phyloP scores from a whole-genome alignment of 2,329 filamentous ascomycete species.

The Bipolaris gigantea region DNA sequence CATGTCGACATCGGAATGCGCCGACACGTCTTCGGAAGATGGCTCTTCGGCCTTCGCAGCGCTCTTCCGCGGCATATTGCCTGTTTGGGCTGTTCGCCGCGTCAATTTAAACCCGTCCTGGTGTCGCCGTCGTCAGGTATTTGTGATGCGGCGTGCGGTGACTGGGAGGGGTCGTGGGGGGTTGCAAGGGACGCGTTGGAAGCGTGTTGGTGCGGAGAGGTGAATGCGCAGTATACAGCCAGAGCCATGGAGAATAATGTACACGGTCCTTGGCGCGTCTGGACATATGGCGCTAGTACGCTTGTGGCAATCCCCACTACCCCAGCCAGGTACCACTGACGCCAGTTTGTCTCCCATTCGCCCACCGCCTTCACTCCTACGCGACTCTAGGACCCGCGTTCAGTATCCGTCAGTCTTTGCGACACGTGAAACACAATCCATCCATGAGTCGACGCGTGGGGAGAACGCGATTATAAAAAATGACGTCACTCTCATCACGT shows the following conservation, averaged over 20 bases:
- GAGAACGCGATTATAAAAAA: too few relatives aligned
- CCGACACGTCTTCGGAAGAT: constrained; percentile 43
- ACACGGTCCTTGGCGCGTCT: constrained; percentile 11
- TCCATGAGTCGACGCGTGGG: too few relatives aligned
- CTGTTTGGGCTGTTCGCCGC: constrained; percentile 40
- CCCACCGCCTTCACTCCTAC: not conserved
- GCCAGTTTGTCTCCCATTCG: not conserved
- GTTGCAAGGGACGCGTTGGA: constrained; percentile 7
- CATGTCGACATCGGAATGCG: constrained; percentile 46
- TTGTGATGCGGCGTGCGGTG: not conserved
- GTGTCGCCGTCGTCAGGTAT: not conserved
- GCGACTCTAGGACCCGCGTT: not conserved
- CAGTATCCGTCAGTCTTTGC: too few relatives aligned
- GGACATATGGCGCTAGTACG: constrained; percentile 5
- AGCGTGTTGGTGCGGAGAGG: not conserved
- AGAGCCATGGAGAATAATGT: constrained; percentile 13
- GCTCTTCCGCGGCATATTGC: constrained; percentile 47
- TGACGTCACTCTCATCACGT: too few relatives aligned
- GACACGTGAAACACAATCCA: too few relatives aligned
- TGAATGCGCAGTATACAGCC: constrained; percentile 3
- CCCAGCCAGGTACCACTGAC: not conserved
- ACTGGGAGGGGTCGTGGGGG: not conserved
- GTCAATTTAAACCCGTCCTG: constrained; percentile 13
- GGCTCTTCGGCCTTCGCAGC: constrained; percentile 36
- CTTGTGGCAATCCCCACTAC: constrained; percentile 3